These are phyloP conservation scores for Leptographium procerum DNA, from an alignment of 2,329 filamentous ascomycete species.

Conservation along the genomic window DNA sequence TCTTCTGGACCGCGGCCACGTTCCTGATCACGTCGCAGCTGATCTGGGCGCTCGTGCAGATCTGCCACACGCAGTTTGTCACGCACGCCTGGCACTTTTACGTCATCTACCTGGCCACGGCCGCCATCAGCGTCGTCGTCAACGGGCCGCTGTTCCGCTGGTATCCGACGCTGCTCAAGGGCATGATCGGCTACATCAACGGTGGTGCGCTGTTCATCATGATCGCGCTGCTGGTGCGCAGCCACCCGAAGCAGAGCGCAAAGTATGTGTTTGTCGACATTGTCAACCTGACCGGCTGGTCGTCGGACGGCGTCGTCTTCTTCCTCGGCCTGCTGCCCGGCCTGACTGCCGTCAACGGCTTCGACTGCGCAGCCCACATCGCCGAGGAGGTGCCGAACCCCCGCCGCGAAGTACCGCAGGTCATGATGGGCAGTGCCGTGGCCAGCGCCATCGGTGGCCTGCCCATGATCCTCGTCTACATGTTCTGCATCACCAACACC, in stretches of 20 bases:
- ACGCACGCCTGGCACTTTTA: background rate
- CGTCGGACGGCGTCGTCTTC: conserved; percentile 3
- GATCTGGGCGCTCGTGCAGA: conserved; percentile 2
- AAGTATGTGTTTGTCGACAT: background rate
- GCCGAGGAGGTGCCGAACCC: conserved; percentile 2
- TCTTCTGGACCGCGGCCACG: background rate
- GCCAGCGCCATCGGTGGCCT: background rate
- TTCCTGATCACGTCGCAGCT: conserved; percentile 1
- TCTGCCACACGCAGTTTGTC: background rate
- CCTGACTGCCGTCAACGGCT: background rate
- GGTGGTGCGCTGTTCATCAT: background rate
- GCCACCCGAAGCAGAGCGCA: background rate
- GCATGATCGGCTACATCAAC: conserved; percentile 2
- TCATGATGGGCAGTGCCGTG: background rate
- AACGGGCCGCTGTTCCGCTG: background rate
- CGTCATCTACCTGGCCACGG: background rate
- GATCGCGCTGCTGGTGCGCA: background rate
- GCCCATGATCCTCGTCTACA: conserved; percentile 2
- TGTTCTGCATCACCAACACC: conserved; percentile 6
- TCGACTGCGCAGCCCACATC: conserved; percentile 1
- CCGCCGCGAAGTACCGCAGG: background rate
- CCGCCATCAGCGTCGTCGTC: background rate
- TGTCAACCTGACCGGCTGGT: conserved; percentile 4
- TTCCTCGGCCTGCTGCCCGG: background rate
- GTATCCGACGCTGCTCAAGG: background rate